Conservation (phyloP, 2,329 filamentous ascomycete species). For the Phoma sp. region DNA sequence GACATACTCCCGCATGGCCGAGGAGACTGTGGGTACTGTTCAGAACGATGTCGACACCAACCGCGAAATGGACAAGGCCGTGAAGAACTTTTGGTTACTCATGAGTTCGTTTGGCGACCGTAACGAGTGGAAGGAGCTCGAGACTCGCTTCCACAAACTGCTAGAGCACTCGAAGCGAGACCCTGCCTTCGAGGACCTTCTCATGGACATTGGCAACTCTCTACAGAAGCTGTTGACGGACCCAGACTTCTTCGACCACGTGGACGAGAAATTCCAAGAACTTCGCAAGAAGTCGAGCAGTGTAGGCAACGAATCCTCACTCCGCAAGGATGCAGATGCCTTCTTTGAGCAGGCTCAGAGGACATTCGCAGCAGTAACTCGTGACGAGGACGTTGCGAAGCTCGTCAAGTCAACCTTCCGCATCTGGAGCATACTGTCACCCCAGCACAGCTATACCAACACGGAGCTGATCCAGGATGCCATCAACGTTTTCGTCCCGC, state of each 20-base stretch:
- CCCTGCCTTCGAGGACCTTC: constrained; percentile 79
- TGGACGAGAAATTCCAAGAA: constrained; percentile 68
- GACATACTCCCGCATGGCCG: constrained; percentile 75
- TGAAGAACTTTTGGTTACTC: constrained; percentile 81
- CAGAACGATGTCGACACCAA: constrained; percentile 77
- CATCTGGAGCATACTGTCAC: constrained; percentile 73
- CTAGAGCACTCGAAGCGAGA: constrained; percentile 77
- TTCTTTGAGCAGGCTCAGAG: constrained; percentile 72
- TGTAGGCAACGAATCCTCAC: constrained; percentile 68
- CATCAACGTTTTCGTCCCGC: constrained; percentile 80
- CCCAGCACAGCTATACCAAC: constrained; percentile 68
- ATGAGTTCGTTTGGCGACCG: constrained; percentile 79
- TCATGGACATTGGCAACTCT: constrained; percentile 74
- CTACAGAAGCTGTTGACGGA: constrained; percentile 84
- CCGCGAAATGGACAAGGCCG: constrained; percentile 73
- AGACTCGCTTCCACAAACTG: constrained; percentile 71
- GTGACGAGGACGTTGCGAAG: constrained; percentile 75
- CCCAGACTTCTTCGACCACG: constrained; percentile 82
- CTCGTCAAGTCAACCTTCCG: constrained; percentile 71
- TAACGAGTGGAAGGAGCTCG: constrained; percentile 76
- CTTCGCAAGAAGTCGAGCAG: constrained; percentile 63
- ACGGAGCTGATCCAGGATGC: constrained; percentile 75
- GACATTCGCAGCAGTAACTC: constrained; percentile 71
- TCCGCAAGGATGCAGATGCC: constrained; percentile 75
- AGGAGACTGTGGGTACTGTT: constrained; percentile 69